Base-by-base conservation (phyloP, 2,329 filamentous ascomycete species). In the Emergomyces pasteurianus region DNA sequence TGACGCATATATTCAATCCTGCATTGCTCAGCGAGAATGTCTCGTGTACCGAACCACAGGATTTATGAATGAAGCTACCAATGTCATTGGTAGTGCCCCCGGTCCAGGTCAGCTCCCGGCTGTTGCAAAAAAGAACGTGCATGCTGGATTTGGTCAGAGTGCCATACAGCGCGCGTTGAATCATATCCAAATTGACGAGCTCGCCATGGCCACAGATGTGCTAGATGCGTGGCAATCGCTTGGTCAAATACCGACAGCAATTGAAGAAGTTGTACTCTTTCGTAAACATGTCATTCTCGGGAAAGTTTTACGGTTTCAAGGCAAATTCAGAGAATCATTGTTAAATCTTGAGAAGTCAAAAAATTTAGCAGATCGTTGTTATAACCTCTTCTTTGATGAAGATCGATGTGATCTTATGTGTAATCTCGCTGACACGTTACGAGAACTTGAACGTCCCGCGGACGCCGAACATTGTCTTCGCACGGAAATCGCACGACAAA, bases 141-240 rank as follows among this genome's bases (percentile, higher is more conserved):
- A 58, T 58, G 28, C 56, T 36, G 40, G 23, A 47, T 34, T 36
- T 46, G 56, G 56, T 23, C 40, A 58, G n/a, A 36, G 26, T 31
- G 56, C 56, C 42, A 49, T 58, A 28, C 56, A 58, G 56, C 23
- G 42, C n/a, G 56, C 56, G 6, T 49, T 58, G 56, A 58, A 58
- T 42, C 8, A 49, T 43, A 49, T 58, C 23, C 56, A 58, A 36
- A 28, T 58, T 36, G 40, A 47, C 31, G 40, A 58, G 40, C 56
- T 49, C 56, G 28, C 42, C 42, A 26, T n/a, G 42, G 56, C 56
- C 56, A 58, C 36, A 43, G 42, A 43, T 34, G 56, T 31, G 23
- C 42, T 58, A 47, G 42, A 58, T 36, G 38, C 40, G 12, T 58
- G 56, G 56, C 40, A 58, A 34, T 42, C 56, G 40, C 40, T 58